Percentiles rank a stretch among this genome's conserved stretches.
Conservation (phyloP, 2,329 filamentous ascomycete genomes). For the Trichophyton mentagrophytes region DNA sequence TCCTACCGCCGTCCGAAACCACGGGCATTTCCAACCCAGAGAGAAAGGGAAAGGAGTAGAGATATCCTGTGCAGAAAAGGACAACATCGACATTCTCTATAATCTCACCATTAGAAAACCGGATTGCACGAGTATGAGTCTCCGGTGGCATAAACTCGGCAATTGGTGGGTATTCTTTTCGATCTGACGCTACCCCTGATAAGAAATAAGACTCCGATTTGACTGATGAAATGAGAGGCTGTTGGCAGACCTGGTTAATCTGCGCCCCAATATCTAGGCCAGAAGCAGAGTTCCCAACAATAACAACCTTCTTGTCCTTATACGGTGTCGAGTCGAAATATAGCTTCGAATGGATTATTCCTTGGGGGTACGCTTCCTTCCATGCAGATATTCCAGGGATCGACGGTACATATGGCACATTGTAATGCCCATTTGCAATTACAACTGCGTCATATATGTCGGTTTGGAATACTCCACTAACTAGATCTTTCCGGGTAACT, state of each 20-base stretch:
- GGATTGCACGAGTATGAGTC: slow-evolving; percentile 44
- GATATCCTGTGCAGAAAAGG: slow-evolving; percentile 80
- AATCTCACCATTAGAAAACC: slow-evolving; percentile 52
- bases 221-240: slow-evolving; percentile 53
- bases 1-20: slow-evolving; percentile 55
- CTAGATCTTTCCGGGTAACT: slow-evolving; percentile 42
- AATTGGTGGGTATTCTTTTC: slow-evolving; percentile 46
- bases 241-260: slow-evolving; percentile 48
- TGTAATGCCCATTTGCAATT: slow-evolving; percentile 63
- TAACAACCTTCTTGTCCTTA: slow-evolving; percentile 57
- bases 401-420: slow-evolving; percentile 53
- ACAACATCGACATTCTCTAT: slow-evolving; percentile 61
- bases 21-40: slow-evolving; percentile 40
- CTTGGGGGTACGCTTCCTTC: slow-evolving; percentile 44
- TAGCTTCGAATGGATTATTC: slow-evolving; percentile 64
- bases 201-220: slow-evolving; percentile 39
- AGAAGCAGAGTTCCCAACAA: slow-evolving; percentile 75
- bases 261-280: slow-evolving; percentile 73
- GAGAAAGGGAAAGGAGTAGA: slow-evolving; percentile 70
- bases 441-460: slow-evolving; percentile 61
- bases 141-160: slow-evolving; percentile 41
- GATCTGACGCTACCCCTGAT: slow-evolving; percentile 34
- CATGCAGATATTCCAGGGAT: slow-evolving; percentile 50
- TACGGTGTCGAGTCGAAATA: slow-evolving; percentile 58
- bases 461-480: slow-evolving; percentile 28